These are phyloP conservation scores for Leptomonas seymouri DNA, from an alignment of 208 protist species.

Conservation along the genomic window DNA sequence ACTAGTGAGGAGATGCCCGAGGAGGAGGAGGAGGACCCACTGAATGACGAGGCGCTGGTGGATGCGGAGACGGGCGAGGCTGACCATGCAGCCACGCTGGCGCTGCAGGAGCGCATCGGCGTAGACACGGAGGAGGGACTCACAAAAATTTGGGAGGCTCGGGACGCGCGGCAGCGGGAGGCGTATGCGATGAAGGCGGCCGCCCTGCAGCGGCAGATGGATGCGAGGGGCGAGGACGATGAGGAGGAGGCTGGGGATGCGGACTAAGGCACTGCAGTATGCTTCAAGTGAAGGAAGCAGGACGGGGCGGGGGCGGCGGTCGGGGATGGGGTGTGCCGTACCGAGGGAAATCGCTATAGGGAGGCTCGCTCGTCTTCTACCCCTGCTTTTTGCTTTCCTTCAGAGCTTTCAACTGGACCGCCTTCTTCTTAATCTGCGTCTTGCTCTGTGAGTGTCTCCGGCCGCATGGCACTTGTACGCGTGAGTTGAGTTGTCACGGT, in stretches of 20 bases:
- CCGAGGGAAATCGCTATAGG: no score
- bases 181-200: slow-evolving; percentile 53
- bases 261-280: slow-evolving; percentile 1
- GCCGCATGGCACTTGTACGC: no score
- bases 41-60: slow-evolving; percentile 75
- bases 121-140: slow-evolving; percentile 74
- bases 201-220: slow-evolving; percentile 38
- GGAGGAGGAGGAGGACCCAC: slow-evolving; percentile 69
- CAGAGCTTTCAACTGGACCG: not conserved
- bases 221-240: slow-evolving; percentile 50
- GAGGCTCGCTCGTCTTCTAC: no score
- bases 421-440: no score
- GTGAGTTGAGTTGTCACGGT: no score
- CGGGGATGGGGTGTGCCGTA: no score
- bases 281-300: not conserved
- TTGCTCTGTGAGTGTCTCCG: no score
- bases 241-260: slow-evolving; percentile 55
- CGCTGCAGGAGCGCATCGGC: slow-evolving; percentile 59
- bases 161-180: slow-evolving; percentile 48
- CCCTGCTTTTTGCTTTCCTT: not conserved
- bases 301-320: no score
- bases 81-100: slow-evolving; percentile 53
- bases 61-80: slow-evolving; percentile 66
- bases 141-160: slow-evolving; percentile 71
- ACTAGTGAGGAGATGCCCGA: slow-evolving; percentile 62